Percentiles rank a stretch among this genome's conserved stretches.
phyloP scores from a whole-genome alignment of 2,329 filamentous ascomycete genomes.

The Dactylella cylindrospora region DNA sequence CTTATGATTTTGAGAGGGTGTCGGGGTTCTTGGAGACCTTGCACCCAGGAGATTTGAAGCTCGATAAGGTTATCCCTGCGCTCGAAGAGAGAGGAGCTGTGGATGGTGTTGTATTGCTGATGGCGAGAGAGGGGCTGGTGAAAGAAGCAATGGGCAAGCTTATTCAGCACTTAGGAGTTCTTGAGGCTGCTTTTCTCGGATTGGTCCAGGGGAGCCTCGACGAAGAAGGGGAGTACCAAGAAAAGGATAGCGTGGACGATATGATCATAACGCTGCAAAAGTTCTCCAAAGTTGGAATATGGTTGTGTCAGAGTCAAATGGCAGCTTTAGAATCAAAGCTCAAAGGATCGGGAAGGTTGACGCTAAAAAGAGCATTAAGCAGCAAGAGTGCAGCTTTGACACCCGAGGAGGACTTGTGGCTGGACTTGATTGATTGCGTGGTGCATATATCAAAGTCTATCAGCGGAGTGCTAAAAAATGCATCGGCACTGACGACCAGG shows the following conservation, averaged over 20 bases:
- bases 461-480: conserved; percentile 35
- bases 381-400: conserved; percentile 51
- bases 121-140: conserved; percentile 84
- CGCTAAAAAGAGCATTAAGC: conserved; percentile 47
- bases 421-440: conserved; percentile 65
- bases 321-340: conserved; percentile 58
- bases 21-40: conserved; percentile 78
- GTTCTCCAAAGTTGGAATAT: conserved; percentile 88
- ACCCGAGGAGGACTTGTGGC: conserved; percentile 65
- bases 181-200: conserved; percentile 76
- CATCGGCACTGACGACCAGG: conserved; percentile 17
- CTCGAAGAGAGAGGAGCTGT: conserved; percentile 89
- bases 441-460: conserved; percentile 58
- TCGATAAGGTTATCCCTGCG: conserved; percentile 77
- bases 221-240: conserved; percentile 31
- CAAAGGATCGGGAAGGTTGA: conserved; percentile 47
- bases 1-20: conserved; percentile 77
- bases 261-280: conserved; percentile 79
- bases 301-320: conserved; percentile 87
- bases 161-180: conserved; percentile 73
- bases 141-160: conserved; percentile 81
- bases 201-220: conserved; percentile 61
- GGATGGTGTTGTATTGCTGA: conserved; percentile 86
- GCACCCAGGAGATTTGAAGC: conserved; percentile 72
- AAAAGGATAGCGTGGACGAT: conserved; percentile 66